These are phyloP conservation scores for Elsinoe arachidis DNA, from an alignment of 2,329 filamentous ascomycete genomes.

Conservation along the genomic window DNA sequence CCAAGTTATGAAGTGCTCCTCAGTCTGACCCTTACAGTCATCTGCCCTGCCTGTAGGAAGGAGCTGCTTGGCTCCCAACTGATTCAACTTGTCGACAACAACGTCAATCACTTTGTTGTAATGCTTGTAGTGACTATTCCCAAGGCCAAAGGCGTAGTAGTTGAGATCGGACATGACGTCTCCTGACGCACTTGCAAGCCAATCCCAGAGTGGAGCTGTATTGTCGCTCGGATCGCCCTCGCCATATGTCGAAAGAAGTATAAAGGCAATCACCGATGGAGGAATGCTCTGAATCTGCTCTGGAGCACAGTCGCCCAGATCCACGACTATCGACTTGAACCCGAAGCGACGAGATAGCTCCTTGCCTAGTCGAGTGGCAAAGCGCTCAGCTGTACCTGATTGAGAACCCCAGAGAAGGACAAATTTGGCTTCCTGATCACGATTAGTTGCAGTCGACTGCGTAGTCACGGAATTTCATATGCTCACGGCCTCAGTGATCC, in stretches of 20 bases:
- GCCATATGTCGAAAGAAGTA: conserved; percentile 25
- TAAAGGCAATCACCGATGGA: conserved; percentile 19
- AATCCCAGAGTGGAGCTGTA: conserved; percentile 38
- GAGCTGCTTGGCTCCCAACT: conserved; percentile 27
- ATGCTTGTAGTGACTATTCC: conserved; percentile 94
- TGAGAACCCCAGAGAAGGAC: conserved; percentile 45
- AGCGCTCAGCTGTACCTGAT: conserved; percentile 38
- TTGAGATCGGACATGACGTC: conserved; percentile 22
- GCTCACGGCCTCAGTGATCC: neutral
- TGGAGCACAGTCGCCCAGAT: conserved; percentile 41
- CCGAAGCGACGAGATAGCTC: conserved; percentile 35
- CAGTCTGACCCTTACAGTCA: conserved; percentile 34
- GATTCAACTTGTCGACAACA: conserved; percentile 26
- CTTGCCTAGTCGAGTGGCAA: conserved; percentile 34
- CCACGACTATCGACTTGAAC: conserved; percentile 33
- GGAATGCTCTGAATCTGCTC: conserved; percentile 16
- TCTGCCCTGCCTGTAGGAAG: conserved; percentile 31
- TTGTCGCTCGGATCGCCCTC: conserved; percentile 34
- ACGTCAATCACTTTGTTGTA: conserved; percentile 37
- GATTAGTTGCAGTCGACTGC: too few species aligned
- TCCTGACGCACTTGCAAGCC: neutral
- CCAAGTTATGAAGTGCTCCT: conserved; percentile 37
- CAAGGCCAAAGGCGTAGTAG: conserved; percentile 67
- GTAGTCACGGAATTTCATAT: too few species aligned
- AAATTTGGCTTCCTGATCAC: conserved; percentile 19